Evolutionary conservation across 2,329 filamentous ascomycete species (phyloP).

Genomic region (Phialophora expanda): DNA sequence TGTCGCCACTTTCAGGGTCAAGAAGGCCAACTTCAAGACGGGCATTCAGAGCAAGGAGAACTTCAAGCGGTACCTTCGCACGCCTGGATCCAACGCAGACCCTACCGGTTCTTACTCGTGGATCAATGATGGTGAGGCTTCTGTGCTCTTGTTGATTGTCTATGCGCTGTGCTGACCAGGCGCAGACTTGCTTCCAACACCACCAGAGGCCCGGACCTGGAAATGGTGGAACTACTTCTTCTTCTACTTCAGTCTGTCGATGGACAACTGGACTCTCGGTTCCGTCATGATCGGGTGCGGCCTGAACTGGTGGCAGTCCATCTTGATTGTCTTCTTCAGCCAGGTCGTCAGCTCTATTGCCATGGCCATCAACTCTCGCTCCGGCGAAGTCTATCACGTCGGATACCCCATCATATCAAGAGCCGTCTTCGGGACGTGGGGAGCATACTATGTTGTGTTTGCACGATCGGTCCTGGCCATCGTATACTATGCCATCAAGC

Average conservation of each 20-base stretch:
- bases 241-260: slow-evolving; percentile 50
- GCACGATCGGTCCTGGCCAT: slow-evolving; percentile 50
- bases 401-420: slow-evolving; percentile 50
- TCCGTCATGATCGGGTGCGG: slow-evolving; percentile 51
- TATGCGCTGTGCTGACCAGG: background rate
- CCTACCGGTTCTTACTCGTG: slow-evolving; percentile 15
- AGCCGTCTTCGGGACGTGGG: slow-evolving; percentile 52
- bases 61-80: slow-evolving; percentile 20
- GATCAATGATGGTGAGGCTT: slow-evolving; percentile 18
- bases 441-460: slow-evolving; percentile 52
- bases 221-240: slow-evolving; percentile 49
- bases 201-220: slow-evolving; percentile 49
- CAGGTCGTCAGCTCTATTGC: slow-evolving; percentile 51
- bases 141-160: background rate
- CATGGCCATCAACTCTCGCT: slow-evolving; percentile 54
- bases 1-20: slow-evolving; percentile 12
- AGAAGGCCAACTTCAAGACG: slow-evolving; percentile 17
- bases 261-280: slow-evolving; percentile 53
- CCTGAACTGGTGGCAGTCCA: slow-evolving; percentile 52
- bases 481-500: slow-evolving; percentile 48
- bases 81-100: slow-evolving; percentile 17
- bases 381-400: slow-evolving; percentile 51
- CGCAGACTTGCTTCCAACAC: slow-evolving; percentile 42
- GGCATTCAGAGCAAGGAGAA: slow-evolving; percentile 24
- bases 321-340: slow-evolving; percentile 53